Evolutionary conservation across 495 filamentous ascomycete genomes (phyloP).

Genomic region (Aspergillus taichungensis): DNA sequence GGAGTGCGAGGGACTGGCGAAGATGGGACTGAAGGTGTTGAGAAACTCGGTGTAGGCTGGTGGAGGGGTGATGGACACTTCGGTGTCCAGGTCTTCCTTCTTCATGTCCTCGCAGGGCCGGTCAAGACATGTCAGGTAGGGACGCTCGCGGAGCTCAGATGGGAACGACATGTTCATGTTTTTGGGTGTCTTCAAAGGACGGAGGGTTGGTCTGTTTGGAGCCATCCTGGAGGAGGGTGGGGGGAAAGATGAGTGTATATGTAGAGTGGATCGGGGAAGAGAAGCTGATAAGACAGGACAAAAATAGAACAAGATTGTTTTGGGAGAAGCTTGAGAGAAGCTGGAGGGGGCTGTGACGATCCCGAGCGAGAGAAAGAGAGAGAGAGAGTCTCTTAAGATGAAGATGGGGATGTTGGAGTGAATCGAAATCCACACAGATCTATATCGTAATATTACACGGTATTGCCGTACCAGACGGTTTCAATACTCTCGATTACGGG

Average conservation of each 20-base stretch:
- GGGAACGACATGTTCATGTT: conserved; percentile 10
- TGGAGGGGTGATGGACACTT: conserved; percentile 7
- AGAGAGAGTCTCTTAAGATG: no score
- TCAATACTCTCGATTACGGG: not conserved
- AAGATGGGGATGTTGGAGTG: no score
- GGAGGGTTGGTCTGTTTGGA: conserved; percentile 8
- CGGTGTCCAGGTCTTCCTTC: conserved; percentile 1
- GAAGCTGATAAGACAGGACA: not conserved
- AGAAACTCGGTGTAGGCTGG: conserved; percentile 13
- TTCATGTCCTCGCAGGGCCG: not conserved
- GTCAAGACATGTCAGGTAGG: conserved; percentile 2
- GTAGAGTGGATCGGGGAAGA: not conserved
- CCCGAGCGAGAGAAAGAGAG: not conserved
- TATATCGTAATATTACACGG: not conserved
- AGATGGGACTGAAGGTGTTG: conserved; percentile 10
- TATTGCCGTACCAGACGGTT: conserved; percentile 5
- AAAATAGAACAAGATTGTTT: not conserved
- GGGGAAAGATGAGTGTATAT: not conserved
- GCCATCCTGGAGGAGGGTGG: conserved; percentile 4
- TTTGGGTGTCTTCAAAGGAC: conserved; percentile 9
- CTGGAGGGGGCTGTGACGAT: not conserved
- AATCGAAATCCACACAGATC: no score
- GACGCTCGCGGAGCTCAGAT: conserved; percentile 10
- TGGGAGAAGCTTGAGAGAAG: not conserved
- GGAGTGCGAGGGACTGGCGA: not conserved